Conservation (phyloP, 371 early-diverging fungal species). For the Mortierella sp. region DNA sequence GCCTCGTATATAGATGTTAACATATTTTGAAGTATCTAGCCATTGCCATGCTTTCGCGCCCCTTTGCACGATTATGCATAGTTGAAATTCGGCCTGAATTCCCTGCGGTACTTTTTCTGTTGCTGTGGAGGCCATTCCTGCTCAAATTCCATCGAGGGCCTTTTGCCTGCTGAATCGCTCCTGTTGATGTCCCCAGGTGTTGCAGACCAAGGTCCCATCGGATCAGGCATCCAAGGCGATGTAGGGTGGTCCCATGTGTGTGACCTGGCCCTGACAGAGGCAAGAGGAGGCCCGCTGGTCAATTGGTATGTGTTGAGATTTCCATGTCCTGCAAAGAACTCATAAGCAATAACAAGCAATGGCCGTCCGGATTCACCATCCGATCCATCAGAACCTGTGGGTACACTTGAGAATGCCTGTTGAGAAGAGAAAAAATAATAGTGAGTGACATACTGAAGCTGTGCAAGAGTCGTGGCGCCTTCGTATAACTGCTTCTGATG, state of each 20-base stretch:
- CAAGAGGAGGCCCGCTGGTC: conserved; percentile 26
- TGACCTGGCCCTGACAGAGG: conserved; percentile 32
- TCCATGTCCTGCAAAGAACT: conserved; percentile 33
- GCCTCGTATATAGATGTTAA: too few species aligned
- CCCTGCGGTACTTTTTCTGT: conserved; percentile 20
- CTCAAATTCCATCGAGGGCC: conserved; percentile 25
- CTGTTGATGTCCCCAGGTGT: neutral
- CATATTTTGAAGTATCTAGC: too few species aligned
- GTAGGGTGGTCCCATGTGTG: conserved; percentile 42
- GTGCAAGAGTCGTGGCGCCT: neutral
- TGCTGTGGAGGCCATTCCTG: conserved; percentile 33
- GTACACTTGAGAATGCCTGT: conserved; percentile 16
- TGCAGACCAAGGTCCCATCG: conserved; percentile 10
- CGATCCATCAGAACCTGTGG: neutral
- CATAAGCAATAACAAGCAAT: conserved; percentile 35
- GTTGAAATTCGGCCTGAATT: conserved; percentile 1
- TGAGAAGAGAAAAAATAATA: neutral
- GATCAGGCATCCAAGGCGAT: conserved; percentile 2
- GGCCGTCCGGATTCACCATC: conserved; percentile 10
- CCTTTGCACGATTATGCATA: conserved; percentile 2
- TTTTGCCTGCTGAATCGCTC: neutral
- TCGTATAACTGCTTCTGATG: too few species aligned
- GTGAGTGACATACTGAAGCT: neutral
- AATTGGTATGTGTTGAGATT: conserved; percentile 18
- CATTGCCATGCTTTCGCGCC: too few species aligned